Evolutionary conservation across 106 monocot species (phyloP).

Genomic region (Dendrobium officinale): DNA sequence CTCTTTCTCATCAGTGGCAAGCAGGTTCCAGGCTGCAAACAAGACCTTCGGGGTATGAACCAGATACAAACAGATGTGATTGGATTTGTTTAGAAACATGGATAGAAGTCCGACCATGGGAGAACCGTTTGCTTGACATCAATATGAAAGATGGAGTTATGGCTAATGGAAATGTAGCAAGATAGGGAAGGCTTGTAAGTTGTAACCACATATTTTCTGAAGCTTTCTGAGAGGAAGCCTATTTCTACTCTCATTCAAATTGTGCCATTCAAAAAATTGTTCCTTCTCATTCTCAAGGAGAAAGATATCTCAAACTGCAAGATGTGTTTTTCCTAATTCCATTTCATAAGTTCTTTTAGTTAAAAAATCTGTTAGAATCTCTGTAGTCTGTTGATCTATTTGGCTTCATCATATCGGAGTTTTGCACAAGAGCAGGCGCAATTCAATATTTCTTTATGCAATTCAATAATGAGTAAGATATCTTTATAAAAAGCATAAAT

Average conservation of each 20-base stretch:
- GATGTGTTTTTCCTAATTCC: too few species aligned
- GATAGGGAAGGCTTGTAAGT: conserved; percentile 17
- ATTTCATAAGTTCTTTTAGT: too few species aligned
- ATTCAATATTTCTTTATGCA: too few species aligned
- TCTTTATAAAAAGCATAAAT: too few species aligned
- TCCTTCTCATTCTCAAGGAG: conserved; percentile 34
- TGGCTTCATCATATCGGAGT: too few species aligned
- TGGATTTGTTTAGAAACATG: conserved; percentile 95
- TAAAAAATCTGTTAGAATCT: too few species aligned
- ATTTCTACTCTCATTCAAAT: conserved; percentile 27
- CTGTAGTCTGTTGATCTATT: too few species aligned
- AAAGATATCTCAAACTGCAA: not conserved
- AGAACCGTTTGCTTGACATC: conserved; percentile 82
- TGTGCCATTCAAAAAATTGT: conserved; percentile 32
- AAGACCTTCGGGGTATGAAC: conserved; percentile 37
- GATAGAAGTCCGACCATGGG: conserved; percentile 95
- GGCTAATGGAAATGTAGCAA: conserved; percentile 11
- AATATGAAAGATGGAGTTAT: conserved; percentile 52
- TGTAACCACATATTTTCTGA: conserved; percentile 21
- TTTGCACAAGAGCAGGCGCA: too few species aligned
- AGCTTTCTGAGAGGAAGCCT: conserved; percentile 25
- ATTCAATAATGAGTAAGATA: too few species aligned
- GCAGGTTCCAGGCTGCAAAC: conserved; percentile 52
- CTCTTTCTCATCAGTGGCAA: conserved; percentile 94
- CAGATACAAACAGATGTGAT: conserved; percentile 76